Base-by-base conservation (phyloP, 2,329 filamentous ascomycete species). In the Pezicula carpinea region DNA sequence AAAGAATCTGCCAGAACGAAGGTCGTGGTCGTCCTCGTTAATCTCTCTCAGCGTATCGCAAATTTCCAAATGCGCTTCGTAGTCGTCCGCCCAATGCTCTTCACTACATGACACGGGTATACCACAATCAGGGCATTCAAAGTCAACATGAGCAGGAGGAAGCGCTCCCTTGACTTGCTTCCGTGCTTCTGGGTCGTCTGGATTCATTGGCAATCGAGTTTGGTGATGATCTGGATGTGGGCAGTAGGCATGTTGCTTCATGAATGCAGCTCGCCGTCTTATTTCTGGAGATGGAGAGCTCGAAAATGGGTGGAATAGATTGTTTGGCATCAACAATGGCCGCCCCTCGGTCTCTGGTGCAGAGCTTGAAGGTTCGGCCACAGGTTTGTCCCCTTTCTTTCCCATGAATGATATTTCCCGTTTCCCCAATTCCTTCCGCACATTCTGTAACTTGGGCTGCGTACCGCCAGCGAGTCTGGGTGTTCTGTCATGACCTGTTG, bases 11-110 rank as follows among this genome's bases (percentile, higher is more conserved):
- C 93, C 93, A 15, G 89, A 96, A 43, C 87, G 78, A 56, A 99
- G 70, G 66, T 99, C 93, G 63, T 99, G 95, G 58, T 99, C 93
- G 63, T 99, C 93, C 70, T 99, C 93, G 58, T 99, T 99, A 69
- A 96, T 92, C 69, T 97, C 86, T 55, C 86, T 77, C 47, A 99
- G 72, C 0, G 87, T 87, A 61, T 99, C 92, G 66, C 93, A 99
- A 31, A 99, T 84, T 63, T 96, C 81, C 51, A 99, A 67, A 67
- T 99, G 93, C 15, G 83, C 79, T 68, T 97, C 92, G 62, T 96
- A 99, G 66, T 97, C 89, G 58, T 95, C 89, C 64, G 87, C 89
- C 87, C 92, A 97, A 66, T 99, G 93, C 57, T 89, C 85, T 67
- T 96, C 87, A 58, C 83, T 92, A 71, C 93, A 99, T 64, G 93